Evolutionary conservation across 805 yeast genomes (phyloP).

Genomic region (Teunomyces aglyptinius): DNA sequence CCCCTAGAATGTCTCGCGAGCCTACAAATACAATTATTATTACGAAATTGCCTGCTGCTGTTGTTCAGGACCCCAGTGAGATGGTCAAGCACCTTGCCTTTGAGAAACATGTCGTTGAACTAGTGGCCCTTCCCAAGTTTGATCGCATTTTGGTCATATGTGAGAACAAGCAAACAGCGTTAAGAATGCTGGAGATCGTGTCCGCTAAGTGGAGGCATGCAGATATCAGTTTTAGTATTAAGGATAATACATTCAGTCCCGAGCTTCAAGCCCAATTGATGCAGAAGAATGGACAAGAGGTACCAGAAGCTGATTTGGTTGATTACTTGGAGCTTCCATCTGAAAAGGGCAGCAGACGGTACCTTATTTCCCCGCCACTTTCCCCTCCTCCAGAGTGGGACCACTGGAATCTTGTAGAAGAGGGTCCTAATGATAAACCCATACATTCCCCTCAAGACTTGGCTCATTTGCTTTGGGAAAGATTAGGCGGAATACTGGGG

Average conservation of each 20-base stretch:
- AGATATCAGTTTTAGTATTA: constrained; percentile 30
- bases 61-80: constrained; percentile 25
- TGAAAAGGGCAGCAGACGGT: constrained; percentile 35
- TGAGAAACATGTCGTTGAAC: constrained; percentile 25
- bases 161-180: constrained; percentile 21
- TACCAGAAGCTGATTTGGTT: constrained; percentile 8
- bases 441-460: constrained; percentile 38
- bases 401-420: constrained; percentile 40
- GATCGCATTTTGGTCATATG: constrained; percentile 36
- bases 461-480: constrained; percentile 44
- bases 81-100: constrained; percentile 26
- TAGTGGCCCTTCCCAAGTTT: constrained; percentile 32
- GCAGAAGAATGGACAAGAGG: neutral
- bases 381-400: constrained; percentile 47
- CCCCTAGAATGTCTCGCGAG: neutral
- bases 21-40: constrained; percentile 36
- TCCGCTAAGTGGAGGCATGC: constrained; percentile 15
- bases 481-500: constrained; percentile 41
- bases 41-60: constrained; percentile 22
- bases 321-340: constrained; percentile 41
- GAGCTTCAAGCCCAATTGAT: neutral
- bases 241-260: constrained; percentile 27
- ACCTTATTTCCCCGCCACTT: constrained; percentile 44
- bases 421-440: constrained; percentile 37
- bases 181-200: constrained; percentile 17